Evolutionary conservation across 2,329 filamentous ascomycete species (phyloP).

Genomic region (Leptographium wingfieldii): DNA sequence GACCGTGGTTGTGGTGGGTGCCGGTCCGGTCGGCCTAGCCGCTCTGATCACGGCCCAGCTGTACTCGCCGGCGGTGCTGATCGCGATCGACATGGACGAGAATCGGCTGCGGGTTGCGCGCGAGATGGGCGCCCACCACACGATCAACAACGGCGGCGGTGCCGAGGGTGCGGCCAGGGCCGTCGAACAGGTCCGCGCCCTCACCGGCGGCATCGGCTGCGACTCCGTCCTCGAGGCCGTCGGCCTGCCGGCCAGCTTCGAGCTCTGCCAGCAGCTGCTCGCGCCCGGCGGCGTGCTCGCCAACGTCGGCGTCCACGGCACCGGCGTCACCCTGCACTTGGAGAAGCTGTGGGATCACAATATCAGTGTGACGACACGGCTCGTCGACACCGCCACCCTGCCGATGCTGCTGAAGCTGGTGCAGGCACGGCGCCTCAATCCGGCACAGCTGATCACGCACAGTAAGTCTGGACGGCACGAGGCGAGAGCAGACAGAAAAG

Average conservation of each 20-base stretch:
- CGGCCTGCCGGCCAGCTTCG: slow-evolving; percentile 38
- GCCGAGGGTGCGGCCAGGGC: slow-evolving; percentile 9
- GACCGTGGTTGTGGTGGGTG: slow-evolving; percentile 41
- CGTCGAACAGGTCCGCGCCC: slow-evolving; percentile 23
- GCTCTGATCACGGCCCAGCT: slow-evolving; percentile 40
- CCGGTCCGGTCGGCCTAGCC: slow-evolving; percentile 43
- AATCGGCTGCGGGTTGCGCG: slow-evolving; percentile 33
- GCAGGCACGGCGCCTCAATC: slow-evolving; percentile 26
- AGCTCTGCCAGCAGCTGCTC: slow-evolving; percentile 39
- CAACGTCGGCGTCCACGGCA: slow-evolving; percentile 46
- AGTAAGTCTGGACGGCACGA: slow-evolving; percentile 17
- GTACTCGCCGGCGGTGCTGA: slow-evolving; percentile 37
- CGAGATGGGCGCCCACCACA: slow-evolving; percentile 33
- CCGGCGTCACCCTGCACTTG: slow-evolving; percentile 36
- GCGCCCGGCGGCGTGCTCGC: slow-evolving; percentile 40
- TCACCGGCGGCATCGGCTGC: slow-evolving; percentile 39
- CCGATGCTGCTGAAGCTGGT: slow-evolving; percentile 36
- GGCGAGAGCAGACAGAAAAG: neutral
- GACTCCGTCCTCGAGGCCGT: slow-evolving; percentile 48
- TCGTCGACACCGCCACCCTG: slow-evolving; percentile 34
- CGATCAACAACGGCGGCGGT: slow-evolving; percentile 26
- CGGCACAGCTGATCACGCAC: slow-evolving; percentile 32
- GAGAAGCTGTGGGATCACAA: slow-evolving; percentile 42
- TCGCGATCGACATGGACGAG: slow-evolving; percentile 38
- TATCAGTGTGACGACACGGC: slow-evolving; percentile 34